These are phyloP conservation scores for peach (Prunus persica) DNA, from an alignment of 306 rosid genomes.

Conservation along the genomic window Prunus_persica_NCBIv2 NC_034011.1:2323001-2323500, in stretches of 20 bases:
- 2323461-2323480: slow-evolving; percentile 15
- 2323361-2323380: not conserved
- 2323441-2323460: slow-evolving; percentile 14
- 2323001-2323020: not conserved
- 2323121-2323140: slow-evolving; percentile 52
- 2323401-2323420: not conserved
- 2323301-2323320: slow-evolving; percentile 24
- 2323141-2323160: slow-evolving; percentile 64
- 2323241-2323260: slow-evolving; percentile 22
- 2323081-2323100: slow-evolving; percentile 29
- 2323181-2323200: not conserved
- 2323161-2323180: not conserved
- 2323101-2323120: slow-evolving; percentile 45
- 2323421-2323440: slow-evolving; percentile 14
- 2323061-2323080: slow-evolving; percentile 3
- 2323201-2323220: not conserved
- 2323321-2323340: slow-evolving; percentile 35
- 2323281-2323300: slow-evolving; percentile 27
- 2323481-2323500: slow-evolving; percentile 19
- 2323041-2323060: not conserved
- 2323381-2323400: slow-evolving; percentile 44
- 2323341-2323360: not conserved
- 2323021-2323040: not conserved
- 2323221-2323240: slow-evolving; percentile 8
- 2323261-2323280: slow-evolving; percentile 38